Evolutionary conservation across 129 eudicot genomes (phyloP).

Genomic region (Apium graveolens): DNA sequence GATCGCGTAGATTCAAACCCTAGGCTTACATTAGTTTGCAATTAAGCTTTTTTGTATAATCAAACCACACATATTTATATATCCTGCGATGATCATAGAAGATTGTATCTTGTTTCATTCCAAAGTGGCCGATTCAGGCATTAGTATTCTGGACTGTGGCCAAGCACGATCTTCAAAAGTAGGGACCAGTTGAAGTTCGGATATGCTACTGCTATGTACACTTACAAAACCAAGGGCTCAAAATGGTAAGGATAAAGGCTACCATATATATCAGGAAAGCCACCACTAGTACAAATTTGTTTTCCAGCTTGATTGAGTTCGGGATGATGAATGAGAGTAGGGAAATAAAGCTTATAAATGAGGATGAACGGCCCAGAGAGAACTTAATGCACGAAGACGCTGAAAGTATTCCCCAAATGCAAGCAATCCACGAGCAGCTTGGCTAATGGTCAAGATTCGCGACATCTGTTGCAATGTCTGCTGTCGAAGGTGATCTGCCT

Average conservation of each 20-base stretch:
- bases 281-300: background rate
- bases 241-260: background rate
- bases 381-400: conserved; percentile 70
- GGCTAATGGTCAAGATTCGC: conserved; percentile 49
- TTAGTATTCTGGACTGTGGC: no score
- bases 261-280: background rate
- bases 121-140: background rate
- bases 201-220: background rate
- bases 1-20: background rate
- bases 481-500: conserved; percentile 92
- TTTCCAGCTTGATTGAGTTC: conserved; percentile 2
- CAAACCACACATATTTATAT: background rate
- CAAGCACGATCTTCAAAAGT: background rate
- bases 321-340: background rate
- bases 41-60: background rate
- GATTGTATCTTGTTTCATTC: background rate
- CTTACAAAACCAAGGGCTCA: background rate
- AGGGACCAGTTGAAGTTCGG: background rate
- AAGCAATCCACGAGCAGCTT: conserved; percentile 80
- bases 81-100: background rate
- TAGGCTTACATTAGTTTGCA: background rate
- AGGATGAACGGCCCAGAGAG: conserved; percentile 75
- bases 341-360: conserved; percentile 10
- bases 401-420: conserved; percentile 89
- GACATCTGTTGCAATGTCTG: conserved; percentile 66